Evolutionary conservation across 306 rosid species (phyloP), one percentile per base, ranked within the genome.

Genomic region (Quercus bicolor): DNA sequence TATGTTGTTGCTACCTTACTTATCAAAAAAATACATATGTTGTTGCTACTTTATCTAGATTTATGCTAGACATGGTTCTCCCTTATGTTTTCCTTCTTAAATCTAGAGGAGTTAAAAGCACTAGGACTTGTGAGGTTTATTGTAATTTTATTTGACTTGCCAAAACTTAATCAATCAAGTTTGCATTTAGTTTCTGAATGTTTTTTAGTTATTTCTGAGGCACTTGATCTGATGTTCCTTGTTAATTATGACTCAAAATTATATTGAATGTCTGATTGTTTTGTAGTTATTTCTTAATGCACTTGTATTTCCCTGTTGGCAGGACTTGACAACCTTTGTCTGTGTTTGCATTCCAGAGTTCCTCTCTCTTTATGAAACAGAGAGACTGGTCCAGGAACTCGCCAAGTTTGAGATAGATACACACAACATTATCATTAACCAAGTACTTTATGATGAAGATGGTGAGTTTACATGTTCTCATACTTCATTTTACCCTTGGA

Each of bases 321-420:
- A 96, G 99, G 99, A 96, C 84, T 70, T 93, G 97, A 96, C 99
- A 65, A 96, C 99, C 24, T 96, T 96, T 61, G 79, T 96, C 73
- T 96, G 99, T 81, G 99, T 96, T 79, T 96, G 99, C 88, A 96
- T 96, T 85, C 99, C 99, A 1, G 99, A 96, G 86, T 96, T 96
- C 83, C 97, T 96, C 55, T 91, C 99, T 43, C 96, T 96, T 61
- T 96, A 96, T 73, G 99, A 96, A 88, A 96, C 99, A 2, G 98
- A 96, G 91, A 91, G 99, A 89, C 77, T 96, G 78, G 99, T 96
- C 77, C 99, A 96, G 88, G 97, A 96, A 75, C 96, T 96, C 59
- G 61, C 98, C 21, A 96, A 89, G 85, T 96, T 96, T 66, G 99
- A 96, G 93, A 96, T 96, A 15, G 99, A 96, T 83, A 91, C 99